A percentile compares a stretch with the other conserved stretches of the same genome.
Evolutionary conservation across 257 asterid genomes (phyloP).

Genomic region (Forsythia viridissima): DNA sequence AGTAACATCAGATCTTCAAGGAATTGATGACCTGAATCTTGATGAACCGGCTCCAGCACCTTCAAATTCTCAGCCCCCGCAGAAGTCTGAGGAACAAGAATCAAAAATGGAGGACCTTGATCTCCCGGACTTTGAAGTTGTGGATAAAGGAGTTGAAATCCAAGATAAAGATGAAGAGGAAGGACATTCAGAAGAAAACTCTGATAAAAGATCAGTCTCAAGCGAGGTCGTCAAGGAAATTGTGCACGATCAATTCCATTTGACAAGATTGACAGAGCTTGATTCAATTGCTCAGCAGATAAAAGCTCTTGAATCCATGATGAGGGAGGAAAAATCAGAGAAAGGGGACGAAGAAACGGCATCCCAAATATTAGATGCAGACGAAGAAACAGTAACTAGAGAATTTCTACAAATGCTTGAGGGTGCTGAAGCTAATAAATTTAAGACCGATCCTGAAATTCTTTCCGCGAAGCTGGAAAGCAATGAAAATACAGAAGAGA

Average conservation of each 20-base stretch:
- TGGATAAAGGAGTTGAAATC: constrained; percentile 83
- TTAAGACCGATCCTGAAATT: constrained; percentile 28
- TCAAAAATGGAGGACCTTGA: constrained; percentile 54
- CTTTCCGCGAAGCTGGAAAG: constrained; percentile 18
- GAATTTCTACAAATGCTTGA: constrained; percentile 89
- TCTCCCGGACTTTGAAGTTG: constrained; percentile 77
- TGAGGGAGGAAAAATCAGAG: constrained; percentile 48
- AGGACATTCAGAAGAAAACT: constrained; percentile 43
- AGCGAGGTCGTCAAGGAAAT: constrained; percentile 86
- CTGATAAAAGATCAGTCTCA: constrained; percentile 60
- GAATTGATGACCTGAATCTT: constrained; percentile 78
- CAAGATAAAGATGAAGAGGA: constrained; percentile 37
- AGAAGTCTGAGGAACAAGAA: constrained; percentile 37
- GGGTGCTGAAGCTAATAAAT: constrained; percentile 35
- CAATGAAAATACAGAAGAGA: constrained; percentile 27
- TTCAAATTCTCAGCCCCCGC: constrained; percentile 10
- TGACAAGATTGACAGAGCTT: constrained; percentile 64
- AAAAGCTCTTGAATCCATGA: constrained; percentile 82
- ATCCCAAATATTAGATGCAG: constrained; percentile 67
- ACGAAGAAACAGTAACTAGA: constrained; percentile 78
- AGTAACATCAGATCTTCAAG: constrained; percentile 40
- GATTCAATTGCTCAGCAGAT: constrained; percentile 88
- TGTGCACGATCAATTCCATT: constrained; percentile 63
- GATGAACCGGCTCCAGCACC: constrained; percentile 59
- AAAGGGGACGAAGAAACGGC: constrained; percentile 48